Base-by-base conservation (phyloP, 495 filamentous ascomycete genomes). In the Patellaria atrata region DNA sequence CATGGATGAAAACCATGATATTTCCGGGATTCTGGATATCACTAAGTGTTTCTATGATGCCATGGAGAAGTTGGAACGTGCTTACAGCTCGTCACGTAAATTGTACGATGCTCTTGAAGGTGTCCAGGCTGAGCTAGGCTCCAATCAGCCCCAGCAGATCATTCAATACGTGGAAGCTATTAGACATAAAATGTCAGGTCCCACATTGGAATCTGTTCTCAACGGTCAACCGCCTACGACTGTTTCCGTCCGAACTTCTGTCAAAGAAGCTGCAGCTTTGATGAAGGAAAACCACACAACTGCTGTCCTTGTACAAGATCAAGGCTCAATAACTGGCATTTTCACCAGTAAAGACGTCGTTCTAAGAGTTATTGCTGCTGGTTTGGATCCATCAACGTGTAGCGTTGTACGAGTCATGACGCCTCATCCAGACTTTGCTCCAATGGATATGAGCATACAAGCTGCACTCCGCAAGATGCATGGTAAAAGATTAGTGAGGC, bases 31-130 rank as follows among this genome's bases (percentile, higher is more conserved):
- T 42, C 67, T 97, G 28, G 89, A 97, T 64, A 97, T 97, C 51
- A 97, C 89, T 18, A 97, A 96, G 60, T 97, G 89, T 62, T 97
- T 97, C 61, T 97, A 97, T 56, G 89, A 97, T 63, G 89, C 89
- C 26, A 97, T 97, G 89, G 89, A 97, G 64, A 97, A 97, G 61
- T 58, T 97, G 39, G 89, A 97, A 58, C 75, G 89, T 30, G 91
- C 89, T 13, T 97, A 97, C 57, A 80, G 81, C 52, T 96, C 91
- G 24, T 96, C 91, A 11, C 69, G 87, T 28, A 89, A 94, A 54
- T 68, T 97, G 9, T 96, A 97, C 54, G 89, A 94, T 64, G 89
- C 89, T 22, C 64, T 97, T 43, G 91, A 97, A 56, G 89, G 89
- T 54, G 89, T 97, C n/a, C 89, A 97, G 62, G 93, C 87, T 2